Percentiles rank a stretch among this genome's conserved stretches.
Conservation (phyloP, 2,329 filamentous ascomycete species). For the Fusarium heterosporum region DNA sequence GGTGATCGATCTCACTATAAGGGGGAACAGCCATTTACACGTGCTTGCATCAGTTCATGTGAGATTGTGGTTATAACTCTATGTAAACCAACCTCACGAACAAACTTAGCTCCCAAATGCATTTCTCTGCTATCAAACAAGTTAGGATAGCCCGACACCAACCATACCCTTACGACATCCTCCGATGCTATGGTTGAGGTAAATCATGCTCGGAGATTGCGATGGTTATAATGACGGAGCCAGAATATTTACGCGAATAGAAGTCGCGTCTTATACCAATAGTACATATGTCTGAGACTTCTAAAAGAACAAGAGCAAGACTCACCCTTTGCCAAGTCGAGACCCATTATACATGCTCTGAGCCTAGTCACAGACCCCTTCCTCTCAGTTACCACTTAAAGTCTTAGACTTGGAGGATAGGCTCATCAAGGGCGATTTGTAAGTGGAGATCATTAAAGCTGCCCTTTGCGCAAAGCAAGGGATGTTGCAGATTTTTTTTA, state of each 20-base stretch:
- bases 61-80: background rate
- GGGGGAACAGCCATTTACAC: too few species aligned
- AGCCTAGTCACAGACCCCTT: background rate
- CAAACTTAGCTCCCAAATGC: background rate
- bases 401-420: background rate
- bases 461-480: constrained; percentile 19
- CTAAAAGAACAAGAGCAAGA: constrained; percentile 2
- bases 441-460: constrained; percentile 13
- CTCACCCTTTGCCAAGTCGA: constrained; percentile 5
- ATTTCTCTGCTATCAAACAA: background rate
- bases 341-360: constrained; percentile 1
- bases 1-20: too few species aligned
- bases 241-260: constrained; percentile 10
- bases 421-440: constrained; percentile 9
- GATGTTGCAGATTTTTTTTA: background rate
- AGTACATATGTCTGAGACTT: constrained; percentile 10
- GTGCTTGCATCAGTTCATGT: background rate
- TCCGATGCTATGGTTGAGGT: background rate
- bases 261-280: background rate
- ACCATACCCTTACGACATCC: background rate
- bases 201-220: constrained; percentile 19
- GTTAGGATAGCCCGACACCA: background rate
- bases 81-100: background rate
- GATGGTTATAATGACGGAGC: background rate
- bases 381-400: constrained; percentile 3